Base-by-base conservation (phyloP, 305 asterid genomes). In the Ruellia speciosa region DNA sequence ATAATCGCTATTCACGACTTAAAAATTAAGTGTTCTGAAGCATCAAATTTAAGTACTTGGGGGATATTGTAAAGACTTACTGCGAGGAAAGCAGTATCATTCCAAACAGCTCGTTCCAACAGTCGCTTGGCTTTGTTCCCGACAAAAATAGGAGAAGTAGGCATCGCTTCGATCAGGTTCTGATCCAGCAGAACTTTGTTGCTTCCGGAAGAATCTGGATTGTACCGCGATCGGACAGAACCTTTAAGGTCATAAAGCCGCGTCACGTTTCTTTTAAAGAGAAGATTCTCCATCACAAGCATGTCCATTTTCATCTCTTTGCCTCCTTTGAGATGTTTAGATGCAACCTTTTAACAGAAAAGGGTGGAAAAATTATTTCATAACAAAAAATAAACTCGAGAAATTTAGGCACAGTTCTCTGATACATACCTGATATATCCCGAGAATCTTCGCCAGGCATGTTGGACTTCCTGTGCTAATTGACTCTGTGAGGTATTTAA, bases 121-220 rank as follows among this genome's bases (percentile, higher is more conserved):
- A 75, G 50, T 68, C 94, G 71, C 75, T 84, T 86, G 70, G 95
- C 94, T 67, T 79, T 88, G 57, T 74, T 81, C 43, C 87, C 94
- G 33, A 86, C 90, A 66, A 83, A 88, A 51, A 88, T 86, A 0
- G 97, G 97, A 58, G 80, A 77, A 49, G 90, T 84, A 46, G 95
- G 90, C 95, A 88, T 86, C 62, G 94, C 90, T 72, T 88, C 95
- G n/a, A 88, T 82, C 81, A 88, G 71, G 77, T 88, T 88, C 75
- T 88, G 94, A 72, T 88, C 97, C 78, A 86, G 66, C 49, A 88
- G 63, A 56, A 88, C 95, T 79, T 77, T 86, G 54, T 85, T 86
- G 56, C 74, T 78, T 56, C 96, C 96, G 16, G 84, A 77, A 68
- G 85, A 69, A 79, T 86, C 97, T 0, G 94, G 69, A 69, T 83